Evolutionary conservation across 108 stramenopile species (phyloP).

Genomic region (Hondaea fermentalgiana): DNA sequence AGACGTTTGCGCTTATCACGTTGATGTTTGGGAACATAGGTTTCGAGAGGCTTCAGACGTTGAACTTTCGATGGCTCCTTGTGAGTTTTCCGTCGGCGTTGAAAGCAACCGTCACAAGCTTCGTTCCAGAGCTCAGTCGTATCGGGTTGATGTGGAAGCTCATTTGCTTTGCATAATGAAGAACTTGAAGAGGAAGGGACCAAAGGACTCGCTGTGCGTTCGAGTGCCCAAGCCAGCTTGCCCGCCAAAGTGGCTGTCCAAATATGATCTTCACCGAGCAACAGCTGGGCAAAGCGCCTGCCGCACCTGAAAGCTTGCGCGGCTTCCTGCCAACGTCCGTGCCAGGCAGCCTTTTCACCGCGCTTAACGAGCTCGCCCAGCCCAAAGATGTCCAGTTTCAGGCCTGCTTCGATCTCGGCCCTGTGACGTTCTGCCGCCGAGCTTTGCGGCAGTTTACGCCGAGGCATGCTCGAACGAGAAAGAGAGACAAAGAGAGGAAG

Average conservation of each 20-base stretch:
- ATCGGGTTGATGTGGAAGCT: not conserved
- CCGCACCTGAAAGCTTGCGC: not conserved
- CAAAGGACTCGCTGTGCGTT: not conserved
- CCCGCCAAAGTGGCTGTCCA: not conserved
- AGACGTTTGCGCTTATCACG: not conserved
- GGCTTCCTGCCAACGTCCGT: not conserved
- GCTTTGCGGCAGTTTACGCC: not conserved
- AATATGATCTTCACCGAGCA: not conserved
- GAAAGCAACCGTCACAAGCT: not conserved
- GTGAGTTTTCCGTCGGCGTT: not conserved
- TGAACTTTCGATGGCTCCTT: no score
- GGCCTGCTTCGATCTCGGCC: not conserved
- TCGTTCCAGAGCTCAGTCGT: not conserved
- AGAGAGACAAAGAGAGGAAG: no score
- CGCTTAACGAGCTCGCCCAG: not conserved
- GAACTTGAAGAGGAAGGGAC: not conserved
- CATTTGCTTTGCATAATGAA: not conserved
- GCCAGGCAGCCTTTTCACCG: not conserved
- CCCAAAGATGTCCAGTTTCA: not conserved
- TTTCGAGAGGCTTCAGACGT: not conserved
- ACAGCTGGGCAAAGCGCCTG: not conserved
- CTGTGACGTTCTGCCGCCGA: not conserved
- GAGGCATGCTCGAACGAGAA: no score
- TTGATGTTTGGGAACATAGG: not conserved
- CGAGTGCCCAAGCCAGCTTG: not conserved